phyloP scores from a whole-genome alignment of 2,329 filamentous ascomycete species.

The Colletotrichum filicis region DNA sequence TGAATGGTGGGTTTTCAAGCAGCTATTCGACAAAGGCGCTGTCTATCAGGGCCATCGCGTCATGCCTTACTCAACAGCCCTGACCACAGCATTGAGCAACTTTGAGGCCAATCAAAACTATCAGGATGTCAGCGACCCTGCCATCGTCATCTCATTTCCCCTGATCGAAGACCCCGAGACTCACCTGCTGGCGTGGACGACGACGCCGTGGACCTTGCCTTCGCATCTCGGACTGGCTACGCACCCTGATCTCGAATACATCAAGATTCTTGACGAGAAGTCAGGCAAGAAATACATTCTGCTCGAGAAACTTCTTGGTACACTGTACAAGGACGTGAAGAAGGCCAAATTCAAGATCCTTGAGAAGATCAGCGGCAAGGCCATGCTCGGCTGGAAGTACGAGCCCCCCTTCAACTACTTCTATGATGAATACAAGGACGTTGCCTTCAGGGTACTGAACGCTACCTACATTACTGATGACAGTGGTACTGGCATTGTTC shows the following conservation, averaged over 20 bases:
- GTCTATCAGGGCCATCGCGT: conserved; percentile 93
- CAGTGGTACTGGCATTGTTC: conserved; percentile 92
- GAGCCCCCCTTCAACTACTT: conserved; percentile 91
- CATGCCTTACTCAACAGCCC: conserved; percentile 90
- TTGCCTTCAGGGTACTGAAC: conserved; percentile 84
- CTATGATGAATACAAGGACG: conserved; percentile 86
- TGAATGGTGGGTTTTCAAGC: conserved; percentile 96
- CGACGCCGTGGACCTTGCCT: conserved; percentile 86
- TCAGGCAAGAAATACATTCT: conserved; percentile 87
- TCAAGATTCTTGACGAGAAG: conserved; percentile 86
- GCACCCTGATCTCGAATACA: conserved; percentile 86
- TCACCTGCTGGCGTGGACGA: conserved; percentile 86
- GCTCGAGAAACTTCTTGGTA: conserved; percentile 82
- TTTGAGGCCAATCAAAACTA: conserved; percentile 95
- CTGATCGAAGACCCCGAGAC: conserved; percentile 81
- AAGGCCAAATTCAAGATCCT: conserved; percentile 92
- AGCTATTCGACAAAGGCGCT: conserved; percentile 87
- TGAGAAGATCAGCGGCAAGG: conserved; percentile 81
- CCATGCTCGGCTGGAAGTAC: conserved; percentile 91
- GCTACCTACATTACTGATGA: conserved; percentile 89
- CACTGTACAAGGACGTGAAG: conserved; percentile 93
- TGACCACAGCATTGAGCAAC: conserved; percentile 68
- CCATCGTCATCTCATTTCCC: conserved; percentile 89
- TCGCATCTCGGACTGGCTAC: conserved; percentile 82
- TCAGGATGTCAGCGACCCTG: conserved; percentile 91